Base-by-base conservation (phyloP, 805 yeast species). In the Lipomyces kockii region DNA sequence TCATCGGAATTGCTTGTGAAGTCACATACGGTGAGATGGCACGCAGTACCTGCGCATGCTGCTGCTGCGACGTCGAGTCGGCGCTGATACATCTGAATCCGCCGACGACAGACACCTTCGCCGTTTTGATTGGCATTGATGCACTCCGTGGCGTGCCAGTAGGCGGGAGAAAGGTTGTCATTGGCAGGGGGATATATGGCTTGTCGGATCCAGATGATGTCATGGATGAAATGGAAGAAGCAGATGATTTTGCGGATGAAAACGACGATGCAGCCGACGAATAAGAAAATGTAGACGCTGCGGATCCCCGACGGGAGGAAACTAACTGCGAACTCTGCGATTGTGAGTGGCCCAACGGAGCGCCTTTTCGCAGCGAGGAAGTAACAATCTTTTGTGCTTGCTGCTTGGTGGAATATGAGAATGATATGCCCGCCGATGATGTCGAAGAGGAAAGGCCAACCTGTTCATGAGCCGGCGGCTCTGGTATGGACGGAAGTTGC, bases 51-150 rank as follows among this genome's bases (percentile, higher is more conserved):
- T 62, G 61, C 2, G 71, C 64, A 32, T 67, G 71, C 56, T 63
- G 58, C 32, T 59, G 49, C 32, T 49, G 27, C 25, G n/a, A 39
- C 22, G 46, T 35, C 11, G 62, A 55, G 32, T 68, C 71, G 7
- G 69, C 71, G 11, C 64, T 58, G 22, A 69, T 66, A 58, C 70
- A 66, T 35, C 72, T 29, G 59, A 69, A 69, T 12, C 72, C 72
- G 7, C 72, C 72, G 5, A 68, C 67, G 22, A 65, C 64, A 2
- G 71, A 68, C 35, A 63, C 53, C 22, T 52, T 53, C 56, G 46
- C 51, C 17, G 68, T 46, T 35, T 37, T 51, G 3, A 37, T 37
- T 25, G 70, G 63, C 14, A 60, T 29, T 1, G 71, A 61, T n/a
- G 54, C 34, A 22, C 29, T 49, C 17, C 67, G 34, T 12, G 34